Evolutionary conservation across 306 rosid species (phyloP).

Genomic region (Medicago truncatula): DNA sequence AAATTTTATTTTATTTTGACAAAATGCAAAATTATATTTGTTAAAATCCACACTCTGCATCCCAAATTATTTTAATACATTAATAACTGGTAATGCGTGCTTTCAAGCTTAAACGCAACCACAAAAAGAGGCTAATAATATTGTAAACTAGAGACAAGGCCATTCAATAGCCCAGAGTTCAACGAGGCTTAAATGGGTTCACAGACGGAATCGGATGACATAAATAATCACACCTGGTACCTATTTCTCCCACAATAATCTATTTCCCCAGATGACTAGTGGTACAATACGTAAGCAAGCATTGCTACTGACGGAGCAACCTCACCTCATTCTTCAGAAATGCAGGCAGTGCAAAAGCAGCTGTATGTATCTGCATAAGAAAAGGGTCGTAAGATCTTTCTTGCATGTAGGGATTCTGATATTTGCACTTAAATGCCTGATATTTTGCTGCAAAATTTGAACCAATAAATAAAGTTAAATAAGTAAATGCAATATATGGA

Average conservation of each 20-base stretch:
- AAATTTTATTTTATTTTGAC: not conserved
- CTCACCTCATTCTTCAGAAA: slow-evolving; percentile 78
- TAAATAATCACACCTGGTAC: slow-evolving; percentile 33
- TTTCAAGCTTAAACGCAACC: slow-evolving; percentile 3
- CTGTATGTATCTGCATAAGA: slow-evolving; percentile 75
- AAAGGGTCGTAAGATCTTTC: not conserved
- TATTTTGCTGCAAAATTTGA: not conserved
- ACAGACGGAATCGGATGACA: slow-evolving; percentile 28
- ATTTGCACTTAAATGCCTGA: not conserved
- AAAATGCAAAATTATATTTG: not conserved
- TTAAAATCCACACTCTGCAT: not conserved
- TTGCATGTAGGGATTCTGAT: not conserved
- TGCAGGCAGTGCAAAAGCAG: slow-evolving; percentile 87
- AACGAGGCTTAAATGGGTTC: slow-evolving; percentile 24
- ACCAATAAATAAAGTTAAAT: slow-evolving; percentile 9
- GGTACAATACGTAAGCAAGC: not conserved
- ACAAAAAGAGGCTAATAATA: not conserved
- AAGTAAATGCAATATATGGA: not conserved
- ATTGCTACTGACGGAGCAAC: slow-evolving; percentile 34
- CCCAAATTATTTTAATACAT: slow-evolving; percentile 30
- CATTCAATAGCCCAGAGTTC: slow-evolving; percentile 4
- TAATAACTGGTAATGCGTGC: not conserved
- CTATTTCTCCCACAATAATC: slow-evolving; percentile 33
- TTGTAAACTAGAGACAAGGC: not conserved
- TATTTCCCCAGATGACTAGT: slow-evolving; percentile 21